Base-by-base conservation (phyloP, 495 filamentous ascomycete genomes). In the Immersiella caudata region DNA sequence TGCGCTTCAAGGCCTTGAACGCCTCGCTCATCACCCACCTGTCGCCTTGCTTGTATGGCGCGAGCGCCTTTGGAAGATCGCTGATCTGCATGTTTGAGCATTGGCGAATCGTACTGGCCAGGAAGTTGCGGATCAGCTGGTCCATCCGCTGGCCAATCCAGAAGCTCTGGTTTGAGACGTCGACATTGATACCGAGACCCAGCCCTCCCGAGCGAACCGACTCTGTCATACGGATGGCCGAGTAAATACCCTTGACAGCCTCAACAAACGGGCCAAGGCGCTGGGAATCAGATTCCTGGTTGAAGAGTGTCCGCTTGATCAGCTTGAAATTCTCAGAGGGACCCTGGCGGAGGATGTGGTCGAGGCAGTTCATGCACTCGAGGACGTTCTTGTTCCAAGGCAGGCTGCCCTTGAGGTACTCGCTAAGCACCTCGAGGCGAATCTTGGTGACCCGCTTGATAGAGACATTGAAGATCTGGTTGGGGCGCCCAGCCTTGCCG, bases 281-380 rank as follows among this genome's bases (percentile, higher is more conserved):
- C 35, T 24, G 68, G 24, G 26, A 64, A 63, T 61, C 2, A 0
- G 69, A 60, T 1, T 55, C 46, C 2, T 68, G 66, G 52, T 89
- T 89, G 74, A 93, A 96, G 79, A 95, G 96, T 0, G 86, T 90
- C 24, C 92, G 90, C 75, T 90, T 93, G 72, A 96, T 87, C 0
- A 84, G 79, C 0, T 86, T 83, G 71, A 88, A 88, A 7, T 80
- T 76, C 67, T 84, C 80, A 0, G 87, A 87, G 0, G 95, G 93
- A 1, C 74, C 78, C 77, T 96, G 89, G 14, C 94, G 92, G 46
- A 99, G 78, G 21, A 92, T 79, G 74, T 99, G 95, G 68, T 99
- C 94, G 2, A 98, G 80, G 77, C 97, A 96, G 75, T 90, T 97
- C 68, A 97, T 86, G 52, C 91, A 88, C 72, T 96, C 91, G 18